Percentiles rank a stretch among this genome's conserved stretches.
phyloP scores from a whole-genome alignment of 1,284 basidiomycete genomes.

The Vanrija sp. region DNA sequence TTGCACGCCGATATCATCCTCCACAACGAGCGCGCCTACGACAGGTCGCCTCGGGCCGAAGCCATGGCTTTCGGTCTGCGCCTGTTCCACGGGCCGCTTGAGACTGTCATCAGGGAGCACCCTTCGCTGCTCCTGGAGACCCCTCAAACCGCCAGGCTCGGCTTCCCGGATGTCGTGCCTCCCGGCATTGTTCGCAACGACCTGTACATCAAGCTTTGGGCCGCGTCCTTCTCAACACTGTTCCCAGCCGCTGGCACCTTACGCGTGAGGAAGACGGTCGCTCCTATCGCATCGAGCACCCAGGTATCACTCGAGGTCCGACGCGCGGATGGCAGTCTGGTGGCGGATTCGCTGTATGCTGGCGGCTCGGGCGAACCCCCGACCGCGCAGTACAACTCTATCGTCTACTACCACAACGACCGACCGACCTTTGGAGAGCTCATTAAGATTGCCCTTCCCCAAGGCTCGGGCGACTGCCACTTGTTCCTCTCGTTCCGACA shows the following conservation, averaged over 20 bases:
- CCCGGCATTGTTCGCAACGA: slow-evolving; percentile 91
- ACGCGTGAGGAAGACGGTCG: slow-evolving; percentile 37
- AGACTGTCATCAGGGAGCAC: slow-evolving; percentile 74
- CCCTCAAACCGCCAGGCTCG: slow-evolving; percentile 79
- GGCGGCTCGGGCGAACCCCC: slow-evolving; percentile 80
- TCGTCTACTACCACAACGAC: slow-evolving; percentile 80
- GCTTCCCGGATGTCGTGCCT: slow-evolving; percentile 94
- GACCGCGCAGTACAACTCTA: slow-evolving; percentile 77
- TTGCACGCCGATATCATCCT: slow-evolving; percentile 92
- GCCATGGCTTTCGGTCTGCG: slow-evolving; percentile 84
- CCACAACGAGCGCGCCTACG: slow-evolving; percentile 71
- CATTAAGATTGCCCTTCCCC: slow-evolving; percentile 77
- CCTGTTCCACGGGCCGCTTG: slow-evolving; percentile 75
- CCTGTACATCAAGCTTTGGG: slow-evolving; percentile 90
- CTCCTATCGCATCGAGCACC: slow-evolving; percentile 56
- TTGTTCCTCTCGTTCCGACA: slow-evolving; percentile 85
- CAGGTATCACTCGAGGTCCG: slow-evolving; percentile 89
- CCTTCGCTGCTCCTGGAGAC: slow-evolving; percentile 78
- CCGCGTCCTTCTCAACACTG: slow-evolving; percentile 64
- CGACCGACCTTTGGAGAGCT: slow-evolving; percentile 90
- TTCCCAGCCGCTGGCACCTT: slow-evolving; percentile 49
- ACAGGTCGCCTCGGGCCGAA: slow-evolving; percentile 78
- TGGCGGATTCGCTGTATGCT: slow-evolving; percentile 69
- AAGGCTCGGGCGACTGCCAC: slow-evolving; percentile 71
- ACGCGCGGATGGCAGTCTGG: slow-evolving; percentile 62